These are phyloP conservation scores for Globisporangium okanoganense DNA, from an alignment of 352 stramenopile species.

Conservation along the genomic window DNA sequence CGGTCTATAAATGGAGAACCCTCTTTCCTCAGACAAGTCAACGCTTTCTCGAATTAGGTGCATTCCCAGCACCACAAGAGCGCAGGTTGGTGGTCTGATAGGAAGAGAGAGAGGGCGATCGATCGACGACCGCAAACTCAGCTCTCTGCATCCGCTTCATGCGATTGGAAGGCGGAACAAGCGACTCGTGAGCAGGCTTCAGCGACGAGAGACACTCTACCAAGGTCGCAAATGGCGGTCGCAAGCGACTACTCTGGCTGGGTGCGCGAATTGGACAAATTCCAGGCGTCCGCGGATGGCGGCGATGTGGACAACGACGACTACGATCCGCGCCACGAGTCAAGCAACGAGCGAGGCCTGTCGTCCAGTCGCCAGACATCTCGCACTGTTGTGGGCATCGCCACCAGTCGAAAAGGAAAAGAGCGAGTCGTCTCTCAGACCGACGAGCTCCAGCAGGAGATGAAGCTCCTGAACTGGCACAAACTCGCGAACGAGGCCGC, in stretches of 20 bases:
- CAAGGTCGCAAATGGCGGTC: constrained; percentile 8
- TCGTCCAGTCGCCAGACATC: constrained; percentile 5
- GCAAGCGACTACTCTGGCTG: constrained; percentile 19
- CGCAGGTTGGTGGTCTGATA: not conserved
- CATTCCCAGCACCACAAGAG: not conserved
- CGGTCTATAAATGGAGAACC: not conserved
- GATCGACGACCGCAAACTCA: not conserved
- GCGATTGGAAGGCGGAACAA: not conserved
- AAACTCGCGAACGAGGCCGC: constrained; percentile 93
- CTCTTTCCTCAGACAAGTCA: not conserved
- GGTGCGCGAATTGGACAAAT: constrained; percentile 19
- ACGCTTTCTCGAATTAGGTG: not conserved
- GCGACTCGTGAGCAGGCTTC: not conserved
- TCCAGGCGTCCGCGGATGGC: constrained; percentile 5
- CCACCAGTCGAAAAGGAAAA: constrained; percentile 12
- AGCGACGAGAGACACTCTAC: not conserved
- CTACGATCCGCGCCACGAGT: constrained; percentile 14
- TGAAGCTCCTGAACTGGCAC: constrained; percentile 94
- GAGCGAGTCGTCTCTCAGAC: constrained; percentile 39
- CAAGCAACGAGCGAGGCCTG: not conserved
- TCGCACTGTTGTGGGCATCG: not conserved
- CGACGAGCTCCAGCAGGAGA: constrained; percentile 87
- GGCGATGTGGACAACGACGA: not conserved
- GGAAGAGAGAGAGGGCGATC: not conserved
- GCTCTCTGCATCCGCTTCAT: not conserved